A percentile compares a stretch with the other conserved stretches of the same genome.
phyloP scores from a whole-genome alignment of 495 filamentous ascomycete genomes.

The Cryomyces minteri region DNA sequence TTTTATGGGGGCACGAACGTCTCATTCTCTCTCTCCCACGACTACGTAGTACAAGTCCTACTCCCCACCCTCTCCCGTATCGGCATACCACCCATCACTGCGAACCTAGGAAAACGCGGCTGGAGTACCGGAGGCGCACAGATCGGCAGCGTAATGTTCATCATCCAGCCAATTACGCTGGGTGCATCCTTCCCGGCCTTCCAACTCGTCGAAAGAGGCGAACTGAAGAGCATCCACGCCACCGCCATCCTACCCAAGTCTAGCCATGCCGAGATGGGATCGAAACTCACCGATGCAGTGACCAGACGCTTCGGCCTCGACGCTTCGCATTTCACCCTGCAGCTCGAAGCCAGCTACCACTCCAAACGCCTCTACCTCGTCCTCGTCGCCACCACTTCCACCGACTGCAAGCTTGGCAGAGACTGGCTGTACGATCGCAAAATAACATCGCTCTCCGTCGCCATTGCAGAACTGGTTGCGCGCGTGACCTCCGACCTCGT shows the following conservation, averaged over 20 bases:
- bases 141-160: slow-evolving; percentile 41
- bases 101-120: slow-evolving; percentile 39
- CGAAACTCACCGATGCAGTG: background rate
- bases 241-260: slow-evolving; percentile 33
- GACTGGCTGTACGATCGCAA: slow-evolving; percentile 42
- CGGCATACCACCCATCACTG: slow-evolving; percentile 37
- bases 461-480: slow-evolving; percentile 18
- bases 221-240: slow-evolving; percentile 33
- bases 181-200: slow-evolving; percentile 28
- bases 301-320: slow-evolving; percentile 1
- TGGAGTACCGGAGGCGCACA: slow-evolving; percentile 42
- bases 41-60: slow-evolving; percentile 62
- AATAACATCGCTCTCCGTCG: slow-evolving; percentile 7
- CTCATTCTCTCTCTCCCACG: slow-evolving; percentile 49
- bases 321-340: background rate
- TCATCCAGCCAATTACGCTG: slow-evolving; percentile 31
- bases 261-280: slow-evolving; percentile 13
- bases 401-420: slow-evolving; percentile 41
- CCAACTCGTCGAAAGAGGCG: slow-evolving; percentile 25
- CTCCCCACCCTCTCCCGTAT: slow-evolving; percentile 45
- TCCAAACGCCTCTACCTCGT: slow-evolving; percentile 49
- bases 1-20: slow-evolving; percentile 69
- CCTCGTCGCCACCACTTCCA: slow-evolving; percentile 48
- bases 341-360: slow-evolving; percentile 40
- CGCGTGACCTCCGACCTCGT: slow-evolving; percentile 37